These are phyloP conservation scores for Myxozyma monticola DNA, from an alignment of 805 yeast species.

Conservation along the genomic window DNA sequence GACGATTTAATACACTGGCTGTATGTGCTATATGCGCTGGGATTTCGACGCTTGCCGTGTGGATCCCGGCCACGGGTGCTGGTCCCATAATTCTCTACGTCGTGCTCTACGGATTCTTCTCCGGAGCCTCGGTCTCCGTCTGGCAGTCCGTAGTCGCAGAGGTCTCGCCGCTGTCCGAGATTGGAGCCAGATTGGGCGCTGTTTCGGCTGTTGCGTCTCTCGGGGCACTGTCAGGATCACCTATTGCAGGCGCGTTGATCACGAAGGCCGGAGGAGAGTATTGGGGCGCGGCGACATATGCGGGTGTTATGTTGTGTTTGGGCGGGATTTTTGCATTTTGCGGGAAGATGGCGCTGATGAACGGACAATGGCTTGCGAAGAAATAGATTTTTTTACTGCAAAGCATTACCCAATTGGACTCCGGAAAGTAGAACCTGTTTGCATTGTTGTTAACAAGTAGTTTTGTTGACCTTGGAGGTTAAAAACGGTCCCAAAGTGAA, in stretches of 20 bases:
- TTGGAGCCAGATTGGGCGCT: slow-evolving; percentile 54
- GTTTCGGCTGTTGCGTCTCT: slow-evolving; percentile 58
- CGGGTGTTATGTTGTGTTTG: slow-evolving; percentile 8
- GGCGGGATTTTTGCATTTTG: slow-evolving; percentile 31
- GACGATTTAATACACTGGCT: slow-evolving; percentile 47
- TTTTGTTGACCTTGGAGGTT: no score
- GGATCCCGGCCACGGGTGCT: slow-evolving; percentile 39
- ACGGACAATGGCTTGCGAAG: not conserved
- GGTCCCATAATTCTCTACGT: slow-evolving; percentile 37
- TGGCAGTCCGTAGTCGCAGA: slow-evolving; percentile 38
- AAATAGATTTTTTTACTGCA: no score
- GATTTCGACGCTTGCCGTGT: slow-evolving; percentile 38
- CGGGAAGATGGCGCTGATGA: not conserved
- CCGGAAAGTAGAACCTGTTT: no score
- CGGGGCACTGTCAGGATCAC: slow-evolving; percentile 40
- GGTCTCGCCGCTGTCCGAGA: slow-evolving; percentile 30
- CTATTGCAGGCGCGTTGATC: slow-evolving; percentile 36
- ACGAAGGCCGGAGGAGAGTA: slow-evolving; percentile 21
- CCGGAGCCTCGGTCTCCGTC: slow-evolving; percentile 39
- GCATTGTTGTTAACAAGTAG: no score
- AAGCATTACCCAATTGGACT: no score
- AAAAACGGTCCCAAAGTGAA: no score
- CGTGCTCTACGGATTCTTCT: slow-evolving; percentile 38
- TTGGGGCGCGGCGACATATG: slow-evolving; percentile 28
- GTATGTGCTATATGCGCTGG: slow-evolving; percentile 37